Base-by-base conservation (phyloP, 176 grass and related monocot genomes). In the Oryza punctata region DNA sequence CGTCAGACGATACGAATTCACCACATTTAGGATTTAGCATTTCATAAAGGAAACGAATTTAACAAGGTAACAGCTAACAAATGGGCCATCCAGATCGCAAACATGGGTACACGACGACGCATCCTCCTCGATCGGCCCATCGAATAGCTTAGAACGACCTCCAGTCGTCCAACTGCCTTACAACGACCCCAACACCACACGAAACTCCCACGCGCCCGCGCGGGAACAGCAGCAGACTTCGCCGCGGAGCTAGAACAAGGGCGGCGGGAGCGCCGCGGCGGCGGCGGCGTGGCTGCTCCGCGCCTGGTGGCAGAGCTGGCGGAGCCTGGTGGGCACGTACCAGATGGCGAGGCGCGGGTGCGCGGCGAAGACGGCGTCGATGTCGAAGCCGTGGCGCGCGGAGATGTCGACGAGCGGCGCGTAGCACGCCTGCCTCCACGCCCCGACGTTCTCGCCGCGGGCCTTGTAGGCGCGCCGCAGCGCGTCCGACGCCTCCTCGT, bases 321-420 rank as follows among this genome's bases (percentile, higher is more conserved):
- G 89, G 59, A 99, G 93, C 80, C 91, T 92, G 0, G 97, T 96
- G 35, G 96, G 96, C 12, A 99, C 96, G 80, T 99, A 99, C 96
- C 96, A 99, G 81, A 96, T 84, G 82, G 93, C 84, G 77, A 99
- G 96, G 0, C 87, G 87, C 13, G 96, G 97, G 83, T 99, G 97
- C 18, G 93, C 91, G 77, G 87, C 91, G 91, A 99, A 99, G 88
- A 99, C 97, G 70, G 91, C 97, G 77, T 99, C 97, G 70, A 99
- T 85, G 83, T 99, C 97, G 93, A 92, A 99, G 3, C 87, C 93
- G 67, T 96, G 97, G 50, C 87, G 75, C 18, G 97, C 93, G 0
- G 96, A 85, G 73, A 99, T 99, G 52, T 91, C 90, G 18, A 99
- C 97, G 18, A 99, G 91, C 65, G 97, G 97, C 60, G 94, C 89